Evolutionary conservation across 805 yeast genomes (phyloP), one percentile per base, ranked within the genome.

Genomic region (Sungouiozyma ichnusensis): DNA sequence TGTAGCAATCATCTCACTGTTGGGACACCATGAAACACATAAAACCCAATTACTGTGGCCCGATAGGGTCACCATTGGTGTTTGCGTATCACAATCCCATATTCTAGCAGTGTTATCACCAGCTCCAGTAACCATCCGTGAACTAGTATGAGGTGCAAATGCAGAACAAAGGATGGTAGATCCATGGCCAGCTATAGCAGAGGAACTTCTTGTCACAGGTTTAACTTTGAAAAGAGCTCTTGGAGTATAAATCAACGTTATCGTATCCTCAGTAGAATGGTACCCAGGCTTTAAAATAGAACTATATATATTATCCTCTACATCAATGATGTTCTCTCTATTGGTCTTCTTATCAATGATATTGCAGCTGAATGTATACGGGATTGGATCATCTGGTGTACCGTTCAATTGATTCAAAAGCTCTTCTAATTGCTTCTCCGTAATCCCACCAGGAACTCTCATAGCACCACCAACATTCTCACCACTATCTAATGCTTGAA

Each of bases 71-170:
- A 77, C 73, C 56, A 80, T 67, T 7, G 96, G 95, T 0, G 98
- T 92, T 51, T 85, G 92, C 0, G 97, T 88, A 53, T 86, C 81
- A 62, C 95, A 84, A 64, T 88, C 97, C 98, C 98, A 92, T 38
- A 90, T 75, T 58, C 97, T 72, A 2, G 97, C 97, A 7, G 97
- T 88, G 32, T 81, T 76, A 63, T 92, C 98, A 36, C 98, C 98
- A 4, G 96, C 85, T 32, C 98, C 98, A 0, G 97, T 83, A 34
- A 85, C 92, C 81, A 88, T 78, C 51, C 85, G 70, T 2, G 88
- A 72, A 15, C 90, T 76, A 15, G 88, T 80, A 54, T 83, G 73
- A 24, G 98, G 98, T 2, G 98, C 94, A 71, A 92, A 92, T 48
- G 84, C 88, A 35, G 92, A 82, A 45, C 96, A 85, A 49, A 92